Percentiles rank a stretch among this genome's conserved stretches.
These are phyloP conservation scores for Pseudocercospora musae DNA, from an alignment of 2,329 filamentous ascomycete genomes.

Conservation along the genomic window DNA sequence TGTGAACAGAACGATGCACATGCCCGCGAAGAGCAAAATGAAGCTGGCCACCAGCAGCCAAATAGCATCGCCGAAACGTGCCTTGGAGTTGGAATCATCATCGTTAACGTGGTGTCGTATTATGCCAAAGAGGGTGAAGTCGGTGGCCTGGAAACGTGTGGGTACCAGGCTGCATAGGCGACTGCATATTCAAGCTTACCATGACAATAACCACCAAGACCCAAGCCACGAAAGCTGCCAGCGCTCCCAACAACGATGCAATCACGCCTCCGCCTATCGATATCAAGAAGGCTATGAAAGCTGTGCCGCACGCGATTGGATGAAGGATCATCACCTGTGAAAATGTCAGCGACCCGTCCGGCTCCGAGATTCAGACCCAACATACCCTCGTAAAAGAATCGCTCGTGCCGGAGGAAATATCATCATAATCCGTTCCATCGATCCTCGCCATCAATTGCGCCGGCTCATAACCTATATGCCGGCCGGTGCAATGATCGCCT, in stretches of 20 bases:
- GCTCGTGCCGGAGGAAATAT: slow-evolving; percentile 42
- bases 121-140: slow-evolving; percentile 57
- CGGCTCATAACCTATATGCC: slow-evolving; percentile 56
- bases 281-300: slow-evolving; percentile 59
- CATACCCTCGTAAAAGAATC: slow-evolving; percentile 15
- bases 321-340: slow-evolving; percentile 57
- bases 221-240: slow-evolving; percentile 52
- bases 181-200: slow-evolving; percentile 18
- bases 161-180: not conserved
- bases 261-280: slow-evolving; percentile 51
- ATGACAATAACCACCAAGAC: slow-evolving; percentile 49
- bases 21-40: slow-evolving; percentile 54
- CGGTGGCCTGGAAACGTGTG: slow-evolving; percentile 38
- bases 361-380: not conserved
- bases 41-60: slow-evolving; percentile 60
- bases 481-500: slow-evolving; percentile 47
- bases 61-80: slow-evolving; percentile 53
- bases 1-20: slow-evolving; percentile 58
- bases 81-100: slow-evolving; percentile 40
- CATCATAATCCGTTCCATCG: slow-evolving; percentile 43
- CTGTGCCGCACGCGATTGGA: slow-evolving; percentile 56
- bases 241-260: slow-evolving; percentile 52
- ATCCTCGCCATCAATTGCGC: slow-evolving; percentile 43
- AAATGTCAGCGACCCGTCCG: not conserved
- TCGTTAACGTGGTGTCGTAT: slow-evolving; percentile 54